Evolutionary conservation across 2,329 filamentous ascomycete genomes (phyloP), one percentile per base, ranked within the genome.

Genomic region (Hymenoscyphus linearis): DNA sequence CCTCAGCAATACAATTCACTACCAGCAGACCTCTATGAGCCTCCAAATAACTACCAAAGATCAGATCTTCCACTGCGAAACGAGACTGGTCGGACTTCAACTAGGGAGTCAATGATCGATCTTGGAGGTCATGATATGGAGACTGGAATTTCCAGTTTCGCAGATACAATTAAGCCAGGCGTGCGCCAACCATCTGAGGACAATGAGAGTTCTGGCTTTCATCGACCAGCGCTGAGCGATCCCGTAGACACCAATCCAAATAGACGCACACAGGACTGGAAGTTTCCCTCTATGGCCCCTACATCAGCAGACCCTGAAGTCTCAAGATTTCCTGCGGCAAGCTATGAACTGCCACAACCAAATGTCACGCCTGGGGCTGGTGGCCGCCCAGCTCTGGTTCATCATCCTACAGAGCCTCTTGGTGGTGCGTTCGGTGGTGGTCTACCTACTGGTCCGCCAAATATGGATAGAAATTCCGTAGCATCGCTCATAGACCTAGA

Each of bases 51-150:
- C 7, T 22, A 47, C 9, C 22, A 22, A 44, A 66, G 67, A 9
- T 85, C 83, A 0, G 85, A 87, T 68, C 76, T 88, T 7, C 84
- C 85, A 0, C 72, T 87, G 1, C 77, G 84, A 27, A 79, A 87
- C 62, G 79, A 85, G 67, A 82, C 82, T 52, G 76, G 71, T 72
- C 69, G 78, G 65, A 72, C 80, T 2, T 78, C 67, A 9, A 72
- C 86, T n/a, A 76, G 82, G 59, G 84, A 87, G 68, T 86, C 85
- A 0, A 77, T 87, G 18, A 88, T 88, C 60, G 85, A 88, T 66
- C 78, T 88, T 7, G 85, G 87, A 64, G 82, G 79, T 2, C 86
- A 84, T 18, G 74, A 87, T 6, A 77, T 80, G 52, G 82, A 82
- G 1, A 79, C 76, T 40, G 81, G 82, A 3, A 74, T 85, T 1